phyloP scores from a whole-genome alignment of 2,329 filamentous ascomycete genomes.

The Ascochyta lentis region DNA sequence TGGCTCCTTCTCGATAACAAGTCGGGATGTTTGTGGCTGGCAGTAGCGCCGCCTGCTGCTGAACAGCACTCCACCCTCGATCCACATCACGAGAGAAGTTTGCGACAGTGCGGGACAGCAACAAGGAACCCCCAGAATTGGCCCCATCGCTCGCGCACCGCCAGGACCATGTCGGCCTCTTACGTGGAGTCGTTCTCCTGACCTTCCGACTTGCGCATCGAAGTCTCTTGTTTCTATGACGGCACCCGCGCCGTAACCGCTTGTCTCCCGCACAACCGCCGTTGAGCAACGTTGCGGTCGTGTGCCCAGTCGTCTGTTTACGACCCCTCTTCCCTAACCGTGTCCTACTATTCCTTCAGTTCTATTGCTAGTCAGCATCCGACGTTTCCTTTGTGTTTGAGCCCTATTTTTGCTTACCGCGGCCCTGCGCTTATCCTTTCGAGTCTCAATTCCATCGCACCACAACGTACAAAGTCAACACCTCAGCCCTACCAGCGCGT shows the following conservation, averaged over 20 bases:
- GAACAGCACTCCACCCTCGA: constrained; percentile 16
- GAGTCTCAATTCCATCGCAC: constrained; percentile 11
- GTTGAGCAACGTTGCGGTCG: constrained; percentile 9
- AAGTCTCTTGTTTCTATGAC: constrained; percentile 9
- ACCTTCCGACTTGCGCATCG: constrained; percentile 11
- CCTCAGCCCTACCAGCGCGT: constrained; percentile 14
- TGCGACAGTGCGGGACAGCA: constrained; percentile 10
- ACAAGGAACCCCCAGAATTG: constrained; percentile 17
- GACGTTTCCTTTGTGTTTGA: constrained; percentile 20
- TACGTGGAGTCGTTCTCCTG: constrained; percentile 16
- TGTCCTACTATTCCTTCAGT: constrained; percentile 5
- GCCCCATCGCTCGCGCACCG: constrained; percentile 11
- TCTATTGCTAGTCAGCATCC: constrained; percentile 8
- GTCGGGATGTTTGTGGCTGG: constrained; percentile 12
- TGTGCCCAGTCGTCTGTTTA: constrained; percentile 14
- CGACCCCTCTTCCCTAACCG: constrained; percentile 9
- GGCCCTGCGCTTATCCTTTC: constrained; percentile 10
- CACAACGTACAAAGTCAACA: constrained; percentile 7
- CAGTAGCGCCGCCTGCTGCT: constrained; percentile 9
- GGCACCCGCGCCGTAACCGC: constrained; percentile 13
- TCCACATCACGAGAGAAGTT: constrained; percentile 19
- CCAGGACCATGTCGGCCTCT: constrained; percentile 11
- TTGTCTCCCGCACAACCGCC: constrained; percentile 15
- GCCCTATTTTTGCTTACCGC: constrained; percentile 10
- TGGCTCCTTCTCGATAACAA: constrained; percentile 10